Conservation (phyloP, 768 basidiomycete species). For the Tricholoma sp. region DNA sequence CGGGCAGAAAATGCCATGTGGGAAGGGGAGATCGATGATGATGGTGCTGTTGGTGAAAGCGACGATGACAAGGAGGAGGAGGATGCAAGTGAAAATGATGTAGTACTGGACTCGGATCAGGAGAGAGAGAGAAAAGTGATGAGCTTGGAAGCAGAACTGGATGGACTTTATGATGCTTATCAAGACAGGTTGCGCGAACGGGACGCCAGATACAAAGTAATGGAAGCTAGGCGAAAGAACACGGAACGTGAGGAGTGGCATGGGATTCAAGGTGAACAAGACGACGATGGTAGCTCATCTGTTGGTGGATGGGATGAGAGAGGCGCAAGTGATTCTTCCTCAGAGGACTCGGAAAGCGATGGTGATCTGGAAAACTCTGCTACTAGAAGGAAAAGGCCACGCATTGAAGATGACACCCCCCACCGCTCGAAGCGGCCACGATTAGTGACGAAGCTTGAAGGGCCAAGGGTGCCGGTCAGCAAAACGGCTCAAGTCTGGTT, state of each 20-base stretch:
- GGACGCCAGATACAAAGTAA: constrained; percentile 84
- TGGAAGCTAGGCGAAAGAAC: constrained; percentile 69
- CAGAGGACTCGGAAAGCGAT: constrained; percentile 51
- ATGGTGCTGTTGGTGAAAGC: constrained; percentile 35
- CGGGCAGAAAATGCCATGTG: constrained; percentile 42
- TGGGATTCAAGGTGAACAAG: constrained; percentile 50
- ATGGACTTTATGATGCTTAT: constrained; percentile 86
- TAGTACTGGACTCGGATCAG: constrained; percentile 57
- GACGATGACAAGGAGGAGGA: constrained; percentile 21
- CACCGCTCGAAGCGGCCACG: constrained; percentile 45
- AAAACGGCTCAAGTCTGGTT: constrained; percentile 89
- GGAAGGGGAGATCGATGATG: constrained; percentile 29
- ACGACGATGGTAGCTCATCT: constrained; percentile 36
- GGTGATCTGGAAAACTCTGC: constrained; percentile 15
- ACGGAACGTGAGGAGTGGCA: constrained; percentile 77
- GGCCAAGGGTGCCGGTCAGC: constrained; percentile 31
- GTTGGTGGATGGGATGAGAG: constrained; percentile 70
- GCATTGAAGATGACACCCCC: constrained; percentile 18
- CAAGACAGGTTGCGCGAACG: constrained; percentile 72
- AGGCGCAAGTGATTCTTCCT: constrained; percentile 37
- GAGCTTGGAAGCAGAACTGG: constrained; percentile 79
- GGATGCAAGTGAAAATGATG: constrained; percentile 24
- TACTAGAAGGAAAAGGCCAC: constrained; percentile 40
- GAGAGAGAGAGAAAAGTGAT: constrained; percentile 59
- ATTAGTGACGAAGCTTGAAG: constrained; percentile 44